A percentile compares a stretch with the other conserved stretches of the same genome.
phyloP scores from a whole-genome alignment of 2,329 filamentous ascomycete genomes.

The Bimuria novae-zelandiae region DNA sequence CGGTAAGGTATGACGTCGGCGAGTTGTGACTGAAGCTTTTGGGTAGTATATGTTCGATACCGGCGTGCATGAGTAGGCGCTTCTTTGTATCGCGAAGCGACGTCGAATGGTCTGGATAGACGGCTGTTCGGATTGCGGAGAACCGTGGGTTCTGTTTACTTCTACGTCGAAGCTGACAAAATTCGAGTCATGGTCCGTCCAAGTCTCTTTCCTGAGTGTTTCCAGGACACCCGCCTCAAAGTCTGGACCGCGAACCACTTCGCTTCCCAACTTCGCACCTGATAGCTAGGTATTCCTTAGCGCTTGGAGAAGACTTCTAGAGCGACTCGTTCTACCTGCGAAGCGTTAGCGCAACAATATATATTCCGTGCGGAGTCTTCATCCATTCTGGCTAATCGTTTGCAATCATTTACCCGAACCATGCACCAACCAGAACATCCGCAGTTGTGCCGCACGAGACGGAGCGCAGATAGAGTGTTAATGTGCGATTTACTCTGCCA shows the following conservation, averaged over 20 bases:
- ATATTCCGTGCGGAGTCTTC: slow-evolving; percentile 4
- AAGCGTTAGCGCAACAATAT: slow-evolving; percentile 11
- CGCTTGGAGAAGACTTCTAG: not conserved
- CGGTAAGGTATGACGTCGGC: not conserved
- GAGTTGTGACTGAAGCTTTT: not conserved
- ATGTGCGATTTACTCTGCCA: slow-evolving; percentile 7
- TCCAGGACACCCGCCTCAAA: not conserved
- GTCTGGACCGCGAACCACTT: not conserved
- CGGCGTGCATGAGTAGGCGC: too few relatives aligned
- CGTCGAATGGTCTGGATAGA: too few relatives aligned
- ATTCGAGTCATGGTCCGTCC: too few relatives aligned
- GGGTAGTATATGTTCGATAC: not conserved
- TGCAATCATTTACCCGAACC: slow-evolving; percentile 12
- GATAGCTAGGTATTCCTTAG: not conserved
- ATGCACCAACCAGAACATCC: slow-evolving; percentile 8
- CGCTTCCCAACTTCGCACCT: not conserved
- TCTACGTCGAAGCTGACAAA: too few relatives aligned
- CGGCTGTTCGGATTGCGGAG: too few relatives aligned
- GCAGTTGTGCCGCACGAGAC: not conserved
- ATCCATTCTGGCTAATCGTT: slow-evolving; percentile 12
- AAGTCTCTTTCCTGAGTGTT: too few relatives aligned
- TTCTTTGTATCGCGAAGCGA: not conserved
- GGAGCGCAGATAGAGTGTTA: slow-evolving; percentile 11
- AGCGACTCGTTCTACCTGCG: not conserved
- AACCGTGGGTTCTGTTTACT: too few relatives aligned